Evolutionary conservation across 1,284 basidiomycete species (phyloP).

Genomic region (Schizopora paradoxa): DNA sequence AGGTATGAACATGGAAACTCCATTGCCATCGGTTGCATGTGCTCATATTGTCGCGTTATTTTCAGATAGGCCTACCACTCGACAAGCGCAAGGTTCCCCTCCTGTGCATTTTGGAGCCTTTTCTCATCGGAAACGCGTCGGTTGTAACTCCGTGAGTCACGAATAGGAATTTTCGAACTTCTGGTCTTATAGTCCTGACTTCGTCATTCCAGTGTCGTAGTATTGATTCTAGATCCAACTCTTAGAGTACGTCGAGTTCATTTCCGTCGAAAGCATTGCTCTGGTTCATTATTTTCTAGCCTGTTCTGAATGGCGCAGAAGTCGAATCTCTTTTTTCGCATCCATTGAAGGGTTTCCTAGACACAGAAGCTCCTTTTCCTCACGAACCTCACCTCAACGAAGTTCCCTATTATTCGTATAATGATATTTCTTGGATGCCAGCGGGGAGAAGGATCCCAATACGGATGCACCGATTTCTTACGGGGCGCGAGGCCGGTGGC

Average conservation of each 20-base stretch:
- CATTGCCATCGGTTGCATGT: conserved; percentile 9
- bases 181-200: not conserved
- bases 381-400: conserved; percentile 34
- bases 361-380: conserved; percentile 54
- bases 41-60: not conserved
- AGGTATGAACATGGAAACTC: conserved; percentile 35
- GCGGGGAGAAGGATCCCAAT: conserved; percentile 21
- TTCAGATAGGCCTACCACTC: conserved; percentile 72
- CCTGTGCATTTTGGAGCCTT: conserved; percentile 71
- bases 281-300: conserved; percentile 37
- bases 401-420: conserved; percentile 13
- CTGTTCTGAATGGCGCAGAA: conserved; percentile 73
- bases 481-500: conserved; percentile 73
- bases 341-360: conserved; percentile 71
- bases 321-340: conserved; percentile 79
- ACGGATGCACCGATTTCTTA: conserved; percentile 73
- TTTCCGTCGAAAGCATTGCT: not conserved
- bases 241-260: conserved; percentile 43
- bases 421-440: conserved; percentile 11
- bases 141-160: conserved; percentile 73
- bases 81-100: conserved; percentile 65
- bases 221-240: conserved; percentile 70
- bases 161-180: conserved; percentile 1
- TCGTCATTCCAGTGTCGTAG: conserved; percentile 56
- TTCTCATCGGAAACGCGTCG: conserved; percentile 63